Conservation (phyloP, 768 basidiomycete species). For the Termitomyces sp. region DNA sequence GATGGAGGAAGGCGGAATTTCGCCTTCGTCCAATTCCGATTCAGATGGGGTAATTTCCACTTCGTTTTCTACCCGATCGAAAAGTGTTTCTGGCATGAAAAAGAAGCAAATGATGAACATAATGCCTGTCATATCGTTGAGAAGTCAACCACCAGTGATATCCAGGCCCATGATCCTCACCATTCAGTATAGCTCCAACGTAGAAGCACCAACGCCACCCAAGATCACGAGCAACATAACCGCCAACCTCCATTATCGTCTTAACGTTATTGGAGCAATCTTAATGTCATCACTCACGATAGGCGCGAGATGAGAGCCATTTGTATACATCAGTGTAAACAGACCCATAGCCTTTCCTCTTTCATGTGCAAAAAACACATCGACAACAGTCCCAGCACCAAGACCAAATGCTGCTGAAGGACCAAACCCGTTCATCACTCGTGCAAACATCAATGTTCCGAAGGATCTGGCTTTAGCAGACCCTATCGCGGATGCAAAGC, state of each 20-base stretch:
- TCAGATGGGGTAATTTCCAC: constrained; percentile 5
- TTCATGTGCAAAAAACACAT: constrained; percentile 29
- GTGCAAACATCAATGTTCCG: constrained; percentile 25
- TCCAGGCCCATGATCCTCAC: constrained; percentile 1
- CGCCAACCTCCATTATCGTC: constrained; percentile 21
- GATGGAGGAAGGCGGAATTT: constrained; percentile 4
- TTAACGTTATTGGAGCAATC: background rate
- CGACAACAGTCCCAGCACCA: constrained; percentile 33
- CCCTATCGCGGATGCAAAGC: constrained; percentile 9
- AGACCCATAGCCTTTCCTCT: constrained; percentile 39
- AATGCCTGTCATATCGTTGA: constrained; percentile 5
- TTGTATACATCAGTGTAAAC: constrained; percentile 35
- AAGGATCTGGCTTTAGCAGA: constrained; percentile 27
- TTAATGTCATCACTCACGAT: constrained; percentile 22
- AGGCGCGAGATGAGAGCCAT: constrained; percentile 35
- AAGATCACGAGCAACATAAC: constrained; percentile 28
- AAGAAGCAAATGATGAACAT: constrained; percentile 30
- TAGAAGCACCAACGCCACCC: constrained; percentile 43
- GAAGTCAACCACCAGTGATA: background rate
- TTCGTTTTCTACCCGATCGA: constrained; percentile 21
- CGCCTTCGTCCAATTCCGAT: constrained; percentile 7
- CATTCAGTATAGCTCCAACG: constrained; percentile 36
- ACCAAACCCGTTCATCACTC: constrained; percentile 31
- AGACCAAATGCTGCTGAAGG: constrained; percentile 29
- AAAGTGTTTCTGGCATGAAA: constrained; percentile 37